phyloP scores from a whole-genome alignment of 768 basidiomycete genomes.

The Suillus americanus region DNA sequence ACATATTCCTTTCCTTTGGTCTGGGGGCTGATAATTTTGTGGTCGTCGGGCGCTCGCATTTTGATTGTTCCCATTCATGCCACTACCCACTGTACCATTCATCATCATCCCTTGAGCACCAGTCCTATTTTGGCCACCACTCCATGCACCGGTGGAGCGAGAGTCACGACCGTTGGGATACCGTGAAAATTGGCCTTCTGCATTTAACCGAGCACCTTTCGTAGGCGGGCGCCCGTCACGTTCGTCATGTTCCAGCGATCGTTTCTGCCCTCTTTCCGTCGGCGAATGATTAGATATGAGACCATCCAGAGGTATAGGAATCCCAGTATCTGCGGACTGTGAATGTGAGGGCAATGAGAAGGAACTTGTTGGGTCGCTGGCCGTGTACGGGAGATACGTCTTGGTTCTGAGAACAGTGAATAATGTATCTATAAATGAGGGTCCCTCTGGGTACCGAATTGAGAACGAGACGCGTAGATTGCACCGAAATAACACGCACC shows the following conservation, averaged over 20 bases:
- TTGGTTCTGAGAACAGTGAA: conserved; percentile 84
- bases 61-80: conserved; percentile 22
- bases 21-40: conserved; percentile 68
- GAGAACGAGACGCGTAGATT: conserved; percentile 9
- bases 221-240: conserved; percentile 55
- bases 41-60: conserved; percentile 45
- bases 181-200: conserved; percentile 67
- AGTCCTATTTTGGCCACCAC: conserved; percentile 31
- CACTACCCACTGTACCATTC: conserved; percentile 25
- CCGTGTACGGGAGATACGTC: conserved; percentile 77
- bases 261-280: conserved; percentile 62
- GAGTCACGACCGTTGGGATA: conserved; percentile 45
- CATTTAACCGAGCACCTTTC: conserved; percentile 70
- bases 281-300: conserved; percentile 47
- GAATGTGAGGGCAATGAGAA: conserved; percentile 37
- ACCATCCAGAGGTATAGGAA: conserved; percentile 76
- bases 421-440: conserved; percentile 78
- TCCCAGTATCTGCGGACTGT: conserved; percentile 54
- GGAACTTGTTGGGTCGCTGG: conserved; percentile 40
- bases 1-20: conserved; percentile 77
- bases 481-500: conserved; percentile 43
- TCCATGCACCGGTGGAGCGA: conserved; percentile 44
- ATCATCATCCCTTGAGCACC: conserved; percentile 18
- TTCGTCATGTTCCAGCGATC: conserved; percentile 62
- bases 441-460: conserved; percentile 49